phyloP scores from a whole-genome alignment of 352 stramenopile species.

The Plasmopara viticola region DNA sequence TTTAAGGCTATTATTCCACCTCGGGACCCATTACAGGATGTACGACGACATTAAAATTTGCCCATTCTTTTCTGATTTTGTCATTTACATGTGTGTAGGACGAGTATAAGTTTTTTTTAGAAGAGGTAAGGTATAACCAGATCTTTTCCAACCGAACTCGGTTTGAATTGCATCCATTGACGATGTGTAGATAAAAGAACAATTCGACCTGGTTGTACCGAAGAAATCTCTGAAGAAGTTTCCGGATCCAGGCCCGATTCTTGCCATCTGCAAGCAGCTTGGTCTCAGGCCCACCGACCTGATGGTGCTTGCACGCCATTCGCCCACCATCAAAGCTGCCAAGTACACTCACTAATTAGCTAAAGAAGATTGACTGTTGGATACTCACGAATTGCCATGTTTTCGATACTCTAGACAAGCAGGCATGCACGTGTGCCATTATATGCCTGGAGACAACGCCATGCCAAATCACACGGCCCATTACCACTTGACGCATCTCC shows the following conservation, averaged over 20 bases:
- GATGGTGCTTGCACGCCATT: slow-evolving; percentile 48
- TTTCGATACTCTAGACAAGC: slow-evolving; percentile 27
- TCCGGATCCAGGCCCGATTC: slow-evolving; percentile 41
- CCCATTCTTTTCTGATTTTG: not conserved
- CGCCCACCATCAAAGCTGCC: slow-evolving; percentile 49
- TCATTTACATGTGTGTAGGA: slow-evolving; percentile 24
- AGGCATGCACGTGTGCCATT: slow-evolving; percentile 54
- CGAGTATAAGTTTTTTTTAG: slow-evolving; percentile 57
- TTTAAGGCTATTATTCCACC: slow-evolving; percentile 59
- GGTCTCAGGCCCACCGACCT: slow-evolving; percentile 46
- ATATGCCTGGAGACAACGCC: slow-evolving; percentile 50
- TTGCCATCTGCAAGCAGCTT: slow-evolving; percentile 42
- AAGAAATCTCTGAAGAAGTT: slow-evolving; percentile 41
- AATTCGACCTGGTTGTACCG: slow-evolving; percentile 58
- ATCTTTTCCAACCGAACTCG: not conserved
- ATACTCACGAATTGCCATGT: no score
- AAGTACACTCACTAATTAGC: slow-evolving; percentile 31
- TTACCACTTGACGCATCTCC: slow-evolving; percentile 52
- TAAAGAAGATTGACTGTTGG: no score
- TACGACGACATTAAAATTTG: slow-evolving; percentile 14
- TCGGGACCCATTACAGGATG: slow-evolving; percentile 37
- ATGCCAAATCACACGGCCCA: slow-evolving; percentile 74
- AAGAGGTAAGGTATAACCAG: slow-evolving; percentile 35
- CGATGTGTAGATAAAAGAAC: slow-evolving; percentile 42
- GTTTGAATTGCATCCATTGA: not conserved